Conservation (phyloP, 768 basidiomycete species). For the Boletus pseudo-olivaceus region DNA sequence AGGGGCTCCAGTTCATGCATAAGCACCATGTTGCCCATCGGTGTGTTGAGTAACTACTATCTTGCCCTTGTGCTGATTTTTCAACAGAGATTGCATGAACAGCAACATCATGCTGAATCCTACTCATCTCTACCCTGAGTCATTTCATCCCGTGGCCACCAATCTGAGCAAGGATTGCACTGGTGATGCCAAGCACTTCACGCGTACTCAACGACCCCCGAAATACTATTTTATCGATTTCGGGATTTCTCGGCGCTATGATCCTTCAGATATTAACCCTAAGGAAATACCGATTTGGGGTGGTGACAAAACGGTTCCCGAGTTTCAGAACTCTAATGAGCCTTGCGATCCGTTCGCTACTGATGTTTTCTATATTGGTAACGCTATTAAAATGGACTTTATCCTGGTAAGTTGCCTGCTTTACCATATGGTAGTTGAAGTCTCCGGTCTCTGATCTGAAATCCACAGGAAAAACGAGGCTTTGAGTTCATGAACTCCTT, state of each 20-base stretch:
- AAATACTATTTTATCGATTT: slow-evolving; percentile 39
- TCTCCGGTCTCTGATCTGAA: no score
- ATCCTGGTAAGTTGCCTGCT: slow-evolving; percentile 22
- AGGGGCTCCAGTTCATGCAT: slow-evolving; percentile 39
- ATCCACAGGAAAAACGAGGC: neutral
- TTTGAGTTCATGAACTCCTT: slow-evolving; percentile 26
- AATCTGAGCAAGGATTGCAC: slow-evolving; percentile 13
- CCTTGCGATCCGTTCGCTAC: slow-evolving; percentile 39
- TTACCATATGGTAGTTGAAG: neutral
- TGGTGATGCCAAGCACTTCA: slow-evolving; percentile 22
- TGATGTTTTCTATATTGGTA: slow-evolving; percentile 45
- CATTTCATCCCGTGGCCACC: slow-evolving; percentile 24
- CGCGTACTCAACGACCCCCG: slow-evolving; percentile 28
- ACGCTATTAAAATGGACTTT: slow-evolving; percentile 33
- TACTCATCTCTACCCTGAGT: slow-evolving; percentile 19
- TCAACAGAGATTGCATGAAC: slow-evolving; percentile 24
- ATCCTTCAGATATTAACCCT: slow-evolving; percentile 23
- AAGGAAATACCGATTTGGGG: slow-evolving; percentile 32
- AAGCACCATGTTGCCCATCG: slow-evolving; percentile 33
- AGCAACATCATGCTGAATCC: slow-evolving; percentile 35
- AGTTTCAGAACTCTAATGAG: slow-evolving; percentile 26
- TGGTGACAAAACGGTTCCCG: slow-evolving; percentile 42
- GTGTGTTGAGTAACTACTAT: neutral
- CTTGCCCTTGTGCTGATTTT: no score
- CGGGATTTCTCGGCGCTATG: slow-evolving; percentile 32